A percentile compares a stretch with the other conserved stretches of the same genome.
phyloP scores from a whole-genome alignment of 225 moss, liverwort and hornwort genomes.

The Ulota crispa region DNA sequence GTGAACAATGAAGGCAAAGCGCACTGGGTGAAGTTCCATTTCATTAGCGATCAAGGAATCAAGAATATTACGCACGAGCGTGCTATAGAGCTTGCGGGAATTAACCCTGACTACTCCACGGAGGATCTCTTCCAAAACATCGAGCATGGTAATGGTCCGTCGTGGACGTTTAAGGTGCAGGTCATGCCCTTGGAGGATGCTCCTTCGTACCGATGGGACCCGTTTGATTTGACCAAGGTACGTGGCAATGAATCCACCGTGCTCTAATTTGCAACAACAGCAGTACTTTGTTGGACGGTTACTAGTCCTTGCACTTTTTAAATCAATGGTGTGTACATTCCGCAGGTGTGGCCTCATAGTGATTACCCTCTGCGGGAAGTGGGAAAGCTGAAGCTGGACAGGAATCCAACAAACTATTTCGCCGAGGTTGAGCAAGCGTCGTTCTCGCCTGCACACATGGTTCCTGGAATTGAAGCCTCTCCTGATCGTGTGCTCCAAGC shows the following conservation, averaged over 20 bases:
- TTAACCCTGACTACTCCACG: conserved; percentile 79
- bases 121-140: conserved; percentile 82
- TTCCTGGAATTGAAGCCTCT: conserved; percentile 83
- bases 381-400: conserved; percentile 71
- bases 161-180: conserved; percentile 88
- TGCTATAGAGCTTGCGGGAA: conserved; percentile 67
- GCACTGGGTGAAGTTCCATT: conserved; percentile 66
- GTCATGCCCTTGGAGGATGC: conserved; percentile 94
- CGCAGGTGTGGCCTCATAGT: conserved; percentile 77
- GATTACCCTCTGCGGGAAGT: conserved; percentile 88
- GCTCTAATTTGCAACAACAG: background rate
- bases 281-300: background rate
- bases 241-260: background rate
- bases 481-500: conserved; percentile 84
- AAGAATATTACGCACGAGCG: conserved; percentile 74
- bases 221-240: conserved; percentile 86
- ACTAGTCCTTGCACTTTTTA: background rate
- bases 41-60: conserved; percentile 52
- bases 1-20: conserved; percentile 77
- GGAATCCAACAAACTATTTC: conserved; percentile 77
- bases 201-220: conserved; percentile 64
- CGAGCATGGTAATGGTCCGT: conserved; percentile 71
- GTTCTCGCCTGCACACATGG: conserved; percentile 87
- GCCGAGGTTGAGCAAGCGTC: conserved; percentile 87
- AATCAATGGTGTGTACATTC: background rate